Conservation (phyloP, 169 alveolate species). For the Eimeria zaria region DNA sequence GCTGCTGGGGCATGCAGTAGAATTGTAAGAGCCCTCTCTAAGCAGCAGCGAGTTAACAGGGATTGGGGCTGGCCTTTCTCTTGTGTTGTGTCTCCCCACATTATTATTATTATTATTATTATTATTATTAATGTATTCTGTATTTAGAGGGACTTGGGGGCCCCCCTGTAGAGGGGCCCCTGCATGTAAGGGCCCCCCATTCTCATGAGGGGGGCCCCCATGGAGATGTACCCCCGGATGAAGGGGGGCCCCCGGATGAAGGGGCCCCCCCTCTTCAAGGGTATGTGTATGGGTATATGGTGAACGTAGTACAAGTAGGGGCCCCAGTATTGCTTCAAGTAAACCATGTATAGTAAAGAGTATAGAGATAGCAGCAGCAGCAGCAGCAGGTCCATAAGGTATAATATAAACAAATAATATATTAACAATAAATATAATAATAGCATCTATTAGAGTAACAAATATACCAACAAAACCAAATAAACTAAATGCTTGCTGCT, state of each 20-base stretch:
- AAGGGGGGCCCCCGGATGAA: neutral
- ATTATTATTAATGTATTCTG: no score
- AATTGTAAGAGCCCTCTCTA: no score
- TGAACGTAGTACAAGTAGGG: constrained; percentile 37
- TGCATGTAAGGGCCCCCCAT: no score
- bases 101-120: neutral
- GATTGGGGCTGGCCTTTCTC: neutral
- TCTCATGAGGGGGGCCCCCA: no score
- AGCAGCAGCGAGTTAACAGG: neutral
- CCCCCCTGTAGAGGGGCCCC: neutral
- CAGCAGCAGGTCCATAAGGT: neutral
- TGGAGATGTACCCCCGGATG: no score
- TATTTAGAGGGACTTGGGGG: no score
- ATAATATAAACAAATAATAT: constrained; percentile 1
- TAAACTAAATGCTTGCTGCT: constrained; percentile 71
- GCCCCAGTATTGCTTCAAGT: constrained; percentile 58
- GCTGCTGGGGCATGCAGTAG: no score
- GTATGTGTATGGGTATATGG: neutral
- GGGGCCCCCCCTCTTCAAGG: constrained; percentile 39
- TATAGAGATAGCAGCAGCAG: constrained; percentile 13
- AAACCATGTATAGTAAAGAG: constrained; percentile 61
- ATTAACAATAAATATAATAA: constrained; percentile 65
- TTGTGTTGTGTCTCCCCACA: neutral
- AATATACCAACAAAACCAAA: constrained; percentile 83
- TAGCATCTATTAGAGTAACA: constrained; percentile 80